Conservation (phyloP, 2,329 filamentous ascomycete genomes). For the Periconia sp. region DNA sequence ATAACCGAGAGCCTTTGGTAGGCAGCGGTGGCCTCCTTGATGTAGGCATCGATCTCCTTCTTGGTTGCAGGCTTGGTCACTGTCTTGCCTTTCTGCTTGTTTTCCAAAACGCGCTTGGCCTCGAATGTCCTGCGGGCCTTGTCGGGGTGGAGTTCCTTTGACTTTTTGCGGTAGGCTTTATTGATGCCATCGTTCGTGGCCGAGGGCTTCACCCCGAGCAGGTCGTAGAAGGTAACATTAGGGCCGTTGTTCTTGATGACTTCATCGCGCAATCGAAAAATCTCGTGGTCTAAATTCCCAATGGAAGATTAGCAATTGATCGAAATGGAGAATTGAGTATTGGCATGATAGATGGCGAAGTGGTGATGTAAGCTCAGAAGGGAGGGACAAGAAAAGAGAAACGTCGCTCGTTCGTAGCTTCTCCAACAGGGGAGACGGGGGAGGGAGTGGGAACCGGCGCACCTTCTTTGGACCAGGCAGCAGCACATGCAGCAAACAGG, state of each 20-base stretch:
- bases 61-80: constrained; percentile 72
- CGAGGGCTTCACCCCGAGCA: constrained; percentile 72
- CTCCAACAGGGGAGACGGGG: background rate
- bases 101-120: constrained; percentile 61
- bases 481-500: constrained; percentile 67
- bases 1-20: constrained; percentile 85
- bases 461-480: constrained; percentile 90
- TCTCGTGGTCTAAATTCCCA: constrained; percentile 76
- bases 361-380: background rate
- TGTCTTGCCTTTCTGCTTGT: constrained; percentile 56
- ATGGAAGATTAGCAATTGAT: background rate
- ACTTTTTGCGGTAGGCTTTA: constrained; percentile 90
- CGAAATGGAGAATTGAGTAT: constrained; percentile 2
- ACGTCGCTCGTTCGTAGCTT: background rate
- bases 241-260: constrained; percentile 72
- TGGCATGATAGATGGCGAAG: background rate
- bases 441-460: constrained; percentile 29
- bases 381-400: background rate
- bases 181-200: constrained; percentile 86
- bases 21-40: constrained; percentile 79
- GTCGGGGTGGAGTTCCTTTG: constrained; percentile 84
- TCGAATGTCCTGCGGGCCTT: constrained; percentile 87
- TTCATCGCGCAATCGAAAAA: constrained; percentile 93
- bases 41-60: constrained; percentile 73
- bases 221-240: constrained; percentile 89